phyloP scores from a whole-genome alignment of 2,329 filamentous ascomycete genomes.

The Phyllosticta citriasiana region DNA sequence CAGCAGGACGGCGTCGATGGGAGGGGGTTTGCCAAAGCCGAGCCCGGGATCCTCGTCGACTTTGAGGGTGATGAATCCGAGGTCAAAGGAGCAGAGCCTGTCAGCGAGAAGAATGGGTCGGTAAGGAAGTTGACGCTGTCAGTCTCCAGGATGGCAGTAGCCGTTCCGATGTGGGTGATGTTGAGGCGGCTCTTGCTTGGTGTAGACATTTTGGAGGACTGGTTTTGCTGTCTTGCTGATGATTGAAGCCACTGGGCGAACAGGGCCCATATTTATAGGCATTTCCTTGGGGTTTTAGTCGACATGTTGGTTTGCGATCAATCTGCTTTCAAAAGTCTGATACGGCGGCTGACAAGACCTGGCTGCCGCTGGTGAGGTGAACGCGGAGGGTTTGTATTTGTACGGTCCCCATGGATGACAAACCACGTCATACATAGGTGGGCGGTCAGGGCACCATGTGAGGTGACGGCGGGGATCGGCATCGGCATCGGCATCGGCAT shows the following conservation, averaged over 20 bases:
- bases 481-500: background rate
- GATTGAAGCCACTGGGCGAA: background rate
- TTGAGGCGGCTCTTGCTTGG: conserved; percentile 16
- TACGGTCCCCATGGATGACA: background rate
- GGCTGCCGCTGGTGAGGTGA: background rate
- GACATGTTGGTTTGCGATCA: background rate
- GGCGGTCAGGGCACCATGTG: background rate
- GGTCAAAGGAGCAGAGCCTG: conserved; percentile 4
- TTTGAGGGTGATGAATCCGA: background rate
- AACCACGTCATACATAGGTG: background rate
- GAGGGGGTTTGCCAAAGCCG: conserved; percentile 29
- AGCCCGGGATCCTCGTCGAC: conserved; percentile 23
- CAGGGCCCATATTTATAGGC: background rate
- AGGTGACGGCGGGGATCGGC: background rate
- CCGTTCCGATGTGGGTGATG: conserved; percentile 40
- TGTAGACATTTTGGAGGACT: background rate
- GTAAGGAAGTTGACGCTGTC: conserved; percentile 18
- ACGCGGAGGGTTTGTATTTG: background rate
- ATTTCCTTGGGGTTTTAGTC: background rate
- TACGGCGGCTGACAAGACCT: background rate
- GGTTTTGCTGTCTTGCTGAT: background rate
- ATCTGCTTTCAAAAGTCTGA: background rate
- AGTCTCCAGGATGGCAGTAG: conserved; percentile 37
- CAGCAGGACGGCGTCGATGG: conserved; percentile 40
- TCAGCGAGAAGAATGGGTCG: conserved; percentile 19